These are phyloP conservation scores for Coemansia sp. DNA, from an alignment of 192 early-diverging fungal species.

Conservation along the genomic window DNA sequence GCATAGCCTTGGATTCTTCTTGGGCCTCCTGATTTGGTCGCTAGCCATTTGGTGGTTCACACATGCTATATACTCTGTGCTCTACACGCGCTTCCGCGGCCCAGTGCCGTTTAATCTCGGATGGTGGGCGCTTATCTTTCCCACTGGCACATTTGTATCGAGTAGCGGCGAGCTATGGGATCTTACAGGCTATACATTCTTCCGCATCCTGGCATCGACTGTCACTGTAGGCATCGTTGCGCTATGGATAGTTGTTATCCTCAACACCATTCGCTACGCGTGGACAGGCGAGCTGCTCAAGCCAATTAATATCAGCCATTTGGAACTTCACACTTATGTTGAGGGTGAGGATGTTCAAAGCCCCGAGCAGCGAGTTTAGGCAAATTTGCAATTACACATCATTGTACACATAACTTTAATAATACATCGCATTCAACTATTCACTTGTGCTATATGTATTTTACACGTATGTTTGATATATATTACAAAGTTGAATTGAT, in stretches of 20 bases:
- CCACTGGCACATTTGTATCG: slow-evolving; percentile 45
- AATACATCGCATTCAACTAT: too few relatives aligned
- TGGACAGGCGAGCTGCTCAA: slow-evolving; percentile 52
- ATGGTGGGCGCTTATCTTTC: slow-evolving; percentile 66
- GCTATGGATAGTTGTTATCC: slow-evolving; percentile 37
- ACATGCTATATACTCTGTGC: slow-evolving; percentile 44
- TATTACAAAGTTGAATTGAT: neutral
- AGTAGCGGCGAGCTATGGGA: slow-evolving; percentile 27
- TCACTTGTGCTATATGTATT: neutral
- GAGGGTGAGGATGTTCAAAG: too few relatives aligned
- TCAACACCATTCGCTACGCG: slow-evolving; percentile 37
- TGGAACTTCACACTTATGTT: slow-evolving; percentile 16
- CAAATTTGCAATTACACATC: neutral
- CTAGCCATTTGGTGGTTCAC: slow-evolving; percentile 53
- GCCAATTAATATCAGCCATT: slow-evolving; percentile 22
- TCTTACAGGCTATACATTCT: slow-evolving; percentile 29
- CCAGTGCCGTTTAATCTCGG: slow-evolving; percentile 57
- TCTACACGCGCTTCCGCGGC: slow-evolving; percentile 26
- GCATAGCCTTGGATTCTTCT: slow-evolving; percentile 27
- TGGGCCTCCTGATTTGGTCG: slow-evolving; percentile 53
- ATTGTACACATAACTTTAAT: slow-evolving; percentile 2
- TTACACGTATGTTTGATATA: neutral
- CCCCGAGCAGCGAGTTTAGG: neutral
- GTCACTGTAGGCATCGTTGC: slow-evolving; percentile 34
- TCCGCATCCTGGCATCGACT: slow-evolving; percentile 39